phyloP scores from a whole-genome alignment of 495 filamentous ascomycete genomes.

The Neurospora sublineolata region DNA sequence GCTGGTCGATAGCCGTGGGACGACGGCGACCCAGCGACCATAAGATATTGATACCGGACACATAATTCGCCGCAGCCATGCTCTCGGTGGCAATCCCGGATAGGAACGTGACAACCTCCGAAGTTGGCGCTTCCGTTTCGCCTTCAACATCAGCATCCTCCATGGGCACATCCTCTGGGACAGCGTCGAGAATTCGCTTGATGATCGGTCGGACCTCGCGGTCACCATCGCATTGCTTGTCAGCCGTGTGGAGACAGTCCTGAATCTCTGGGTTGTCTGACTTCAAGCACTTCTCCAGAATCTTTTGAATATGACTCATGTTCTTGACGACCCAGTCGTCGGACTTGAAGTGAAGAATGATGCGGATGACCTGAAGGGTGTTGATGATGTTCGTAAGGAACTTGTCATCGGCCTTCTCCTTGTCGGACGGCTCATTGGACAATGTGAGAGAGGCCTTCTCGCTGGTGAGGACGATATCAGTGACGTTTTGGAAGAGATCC shows the following conservation, averaged over 20 bases:
- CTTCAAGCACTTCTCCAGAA: constrained; percentile 80
- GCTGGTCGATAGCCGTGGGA: constrained; percentile 75
- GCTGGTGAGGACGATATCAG: constrained; percentile 65
- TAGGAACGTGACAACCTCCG: constrained; percentile 71
- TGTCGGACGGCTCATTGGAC: constrained; percentile 66
- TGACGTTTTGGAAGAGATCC: constrained; percentile 81
- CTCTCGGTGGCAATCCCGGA: constrained; percentile 72
- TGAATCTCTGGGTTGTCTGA: constrained; percentile 84
- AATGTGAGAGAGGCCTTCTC: constrained; percentile 61
- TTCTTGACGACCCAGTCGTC: constrained; percentile 83
- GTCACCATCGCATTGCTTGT: constrained; percentile 52
- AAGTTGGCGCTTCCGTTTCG: constrained; percentile 53
- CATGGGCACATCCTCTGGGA: constrained; percentile 78
- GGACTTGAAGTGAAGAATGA: constrained; percentile 72
- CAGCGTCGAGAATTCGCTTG: constrained; percentile 73
- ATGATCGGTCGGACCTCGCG: constrained; percentile 56
- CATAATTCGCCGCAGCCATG: constrained; percentile 63
- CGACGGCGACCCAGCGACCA: constrained; percentile 81
- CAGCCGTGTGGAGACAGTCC: constrained; percentile 68
- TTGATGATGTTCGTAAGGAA: constrained; percentile 80
- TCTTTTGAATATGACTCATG: constrained; percentile 65
- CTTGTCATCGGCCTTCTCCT: constrained; percentile 75
- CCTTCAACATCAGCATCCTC: constrained; percentile 84
- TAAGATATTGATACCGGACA: constrained; percentile 79
- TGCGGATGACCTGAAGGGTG: constrained; percentile 76